Percentiles rank a stretch among this genome's conserved stretches.
Conservation (phyloP, 192 early-diverging fungal genomes). For the Jimgerdemannia flammicorona region DNA sequence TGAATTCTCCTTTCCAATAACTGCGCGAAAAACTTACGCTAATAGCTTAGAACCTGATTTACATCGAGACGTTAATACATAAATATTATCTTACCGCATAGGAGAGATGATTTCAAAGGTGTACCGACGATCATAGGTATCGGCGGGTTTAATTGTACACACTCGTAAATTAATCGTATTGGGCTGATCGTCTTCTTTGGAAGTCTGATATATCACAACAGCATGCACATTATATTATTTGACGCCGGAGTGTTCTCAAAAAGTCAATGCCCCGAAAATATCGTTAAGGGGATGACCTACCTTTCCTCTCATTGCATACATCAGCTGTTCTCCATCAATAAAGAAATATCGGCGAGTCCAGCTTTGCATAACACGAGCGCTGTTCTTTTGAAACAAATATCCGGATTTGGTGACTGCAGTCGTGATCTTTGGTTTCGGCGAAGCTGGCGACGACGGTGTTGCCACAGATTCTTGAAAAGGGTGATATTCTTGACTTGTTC, state of each 20-base stretch:
- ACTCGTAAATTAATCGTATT: conserved; percentile 65
- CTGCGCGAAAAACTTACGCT: no score
- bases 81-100: conserved; percentile 41
- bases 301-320: conserved; percentile 41
- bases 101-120: conserved; percentile 85
- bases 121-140: conserved; percentile 64
- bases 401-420: conserved; percentile 29
- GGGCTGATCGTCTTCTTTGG: conserved; percentile 54
- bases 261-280: not conserved
- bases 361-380: conserved; percentile 67
- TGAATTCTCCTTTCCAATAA: no score
- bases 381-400: conserved; percentile 77
- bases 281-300: conserved; percentile 6
- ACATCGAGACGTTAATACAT: not conserved
- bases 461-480: not conserved
- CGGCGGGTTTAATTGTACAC: conserved; percentile 65
- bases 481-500: conserved; percentile 4
- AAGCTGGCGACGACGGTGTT: not conserved
- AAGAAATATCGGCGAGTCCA: conserved; percentile 81
- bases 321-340: conserved; percentile 57
- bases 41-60: no score
- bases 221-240: no score
- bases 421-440: not conserved
- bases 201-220: conserved; percentile 20
- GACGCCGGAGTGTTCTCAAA: no score